These are phyloP conservation scores for Fraxinus quadrangulata DNA, from an alignment of 257 asterid genomes.

Conservation along the genomic window DNA sequence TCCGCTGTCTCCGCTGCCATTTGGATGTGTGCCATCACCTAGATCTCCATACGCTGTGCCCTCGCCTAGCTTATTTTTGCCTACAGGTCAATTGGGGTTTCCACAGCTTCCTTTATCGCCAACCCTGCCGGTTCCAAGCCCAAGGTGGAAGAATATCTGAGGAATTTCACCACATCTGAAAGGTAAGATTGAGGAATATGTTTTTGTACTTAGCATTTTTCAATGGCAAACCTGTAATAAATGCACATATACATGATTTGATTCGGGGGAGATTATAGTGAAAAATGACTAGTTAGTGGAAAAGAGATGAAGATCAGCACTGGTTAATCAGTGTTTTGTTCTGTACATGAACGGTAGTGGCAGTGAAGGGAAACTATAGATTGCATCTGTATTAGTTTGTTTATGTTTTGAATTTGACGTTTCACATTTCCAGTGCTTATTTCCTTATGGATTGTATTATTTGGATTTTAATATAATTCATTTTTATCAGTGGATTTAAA, in stretches of 20 bases:
- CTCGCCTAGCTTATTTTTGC: slow-evolving; percentile 55
- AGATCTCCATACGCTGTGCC: slow-evolving; percentile 45
- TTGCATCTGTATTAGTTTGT: slow-evolving; percentile 15
- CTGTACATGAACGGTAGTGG: slow-evolving; percentile 50
- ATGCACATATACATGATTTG: slow-evolving; percentile 54
- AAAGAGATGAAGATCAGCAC: slow-evolving; percentile 23
- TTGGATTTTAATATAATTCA: no score
- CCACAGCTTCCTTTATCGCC: slow-evolving; percentile 80
- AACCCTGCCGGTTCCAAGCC: slow-evolving; percentile 65
- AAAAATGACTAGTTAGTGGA: slow-evolving; percentile 33
- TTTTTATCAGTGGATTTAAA: no score
- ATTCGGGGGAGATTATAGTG: slow-evolving; percentile 43
- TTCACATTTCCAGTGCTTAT: neutral
- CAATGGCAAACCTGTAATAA: slow-evolving; percentile 34
- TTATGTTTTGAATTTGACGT: neutral
- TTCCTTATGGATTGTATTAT: no score
- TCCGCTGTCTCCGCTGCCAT: slow-evolving; percentile 51
- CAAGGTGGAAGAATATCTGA: slow-evolving; percentile 59
- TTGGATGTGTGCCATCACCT: slow-evolving; percentile 57
- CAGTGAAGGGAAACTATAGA: slow-evolving; percentile 27
- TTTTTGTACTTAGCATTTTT: slow-evolving; percentile 23
- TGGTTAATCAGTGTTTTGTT: slow-evolving; percentile 34
- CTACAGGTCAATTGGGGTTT: slow-evolving; percentile 70
- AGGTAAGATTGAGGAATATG: slow-evolving; percentile 48
- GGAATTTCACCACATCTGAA: slow-evolving; percentile 29